phyloP scores from a whole-genome alignment of 2,329 filamentous ascomycete genomes.

The Teratosphaeria gauchensis region DNA sequence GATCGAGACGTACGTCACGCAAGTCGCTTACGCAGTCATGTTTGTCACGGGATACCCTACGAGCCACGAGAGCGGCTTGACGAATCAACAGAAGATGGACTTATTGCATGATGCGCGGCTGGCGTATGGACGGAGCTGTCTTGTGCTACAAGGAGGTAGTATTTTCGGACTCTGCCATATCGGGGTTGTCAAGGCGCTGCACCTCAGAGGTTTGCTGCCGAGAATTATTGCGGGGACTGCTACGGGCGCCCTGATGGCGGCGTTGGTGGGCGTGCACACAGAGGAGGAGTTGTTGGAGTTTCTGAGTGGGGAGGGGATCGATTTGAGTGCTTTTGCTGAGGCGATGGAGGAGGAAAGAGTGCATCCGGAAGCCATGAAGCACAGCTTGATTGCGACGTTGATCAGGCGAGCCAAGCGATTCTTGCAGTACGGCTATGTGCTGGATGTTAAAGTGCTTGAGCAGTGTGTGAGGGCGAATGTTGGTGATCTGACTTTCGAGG shows the following conservation, averaged over 20 bases:
- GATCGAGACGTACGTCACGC: constrained; percentile 79
- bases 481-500: constrained; percentile 87
- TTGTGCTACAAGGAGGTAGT: constrained; percentile 75
- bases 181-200: constrained; percentile 73
- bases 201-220: constrained; percentile 64
- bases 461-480: constrained; percentile 77
- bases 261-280: constrained; percentile 64
- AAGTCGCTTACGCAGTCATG: constrained; percentile 64
- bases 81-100: constrained; percentile 54
- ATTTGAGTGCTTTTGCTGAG: constrained; percentile 56
- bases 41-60: constrained; percentile 51
- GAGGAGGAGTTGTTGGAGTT: constrained; percentile 68
- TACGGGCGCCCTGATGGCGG: constrained; percentile 75
- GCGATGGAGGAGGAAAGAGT: constrained; percentile 44
- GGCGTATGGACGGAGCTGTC: constrained; percentile 73
- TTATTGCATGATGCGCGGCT: constrained; percentile 62
- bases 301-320: constrained; percentile 51
- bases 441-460: constrained; percentile 73
- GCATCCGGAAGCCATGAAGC: constrained; percentile 50
- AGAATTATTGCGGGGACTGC: constrained; percentile 82
- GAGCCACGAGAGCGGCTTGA: constrained; percentile 28
- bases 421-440: constrained; percentile 66
- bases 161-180: constrained; percentile 91
- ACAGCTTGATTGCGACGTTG: constrained; percentile 35
- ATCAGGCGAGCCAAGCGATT: constrained; percentile 48